phyloP scores from a whole-genome alignment of 805 yeast species.

The Kregervanrija delftensis region DNA sequence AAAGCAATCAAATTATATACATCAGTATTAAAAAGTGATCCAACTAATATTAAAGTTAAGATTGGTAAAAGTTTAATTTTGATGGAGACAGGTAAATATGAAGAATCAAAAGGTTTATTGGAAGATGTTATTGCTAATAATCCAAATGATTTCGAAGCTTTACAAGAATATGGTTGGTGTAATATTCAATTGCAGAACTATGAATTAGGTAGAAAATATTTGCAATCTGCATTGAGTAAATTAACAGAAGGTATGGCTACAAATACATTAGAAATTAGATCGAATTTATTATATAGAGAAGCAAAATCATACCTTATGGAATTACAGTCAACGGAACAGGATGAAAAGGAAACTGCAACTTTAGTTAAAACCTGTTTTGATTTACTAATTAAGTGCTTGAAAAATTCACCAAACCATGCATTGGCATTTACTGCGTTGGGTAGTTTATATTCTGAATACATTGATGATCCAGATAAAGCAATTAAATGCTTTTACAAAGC shows the following conservation, averaged over 20 bases:
- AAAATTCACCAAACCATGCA: constrained; percentile 58
- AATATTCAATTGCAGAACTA: constrained; percentile 45
- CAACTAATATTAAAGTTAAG: constrained; percentile 45
- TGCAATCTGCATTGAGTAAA: constrained; percentile 35
- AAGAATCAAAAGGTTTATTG: constrained; percentile 49
- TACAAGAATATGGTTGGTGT: constrained; percentile 76
- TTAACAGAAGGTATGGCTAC: constrained; percentile 14
- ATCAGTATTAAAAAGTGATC: constrained; percentile 38
- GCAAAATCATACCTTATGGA: constrained; percentile 55
- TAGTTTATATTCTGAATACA: constrained; percentile 51
- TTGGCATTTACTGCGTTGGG: constrained; percentile 83
- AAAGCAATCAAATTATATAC: constrained; percentile 71
- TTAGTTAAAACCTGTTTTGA: constrained; percentile 46
- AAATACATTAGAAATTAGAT: constrained; percentile 47
- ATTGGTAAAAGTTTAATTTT: constrained; percentile 79
- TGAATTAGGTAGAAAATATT: constrained; percentile 43
- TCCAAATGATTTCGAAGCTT: constrained; percentile 54
- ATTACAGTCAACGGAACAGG: constrained; percentile 10
- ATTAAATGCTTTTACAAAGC: constrained; percentile 85
- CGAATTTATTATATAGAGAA: constrained; percentile 62
- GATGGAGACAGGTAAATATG: constrained; percentile 54
- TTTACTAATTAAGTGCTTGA: constrained; percentile 53
- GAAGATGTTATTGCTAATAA: constrained; percentile 38
- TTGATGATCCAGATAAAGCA: constrained; percentile 59
- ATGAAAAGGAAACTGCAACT: constrained; percentile 16